phyloP scores from a whole-genome alignment of 768 basidiomycete genomes.

The Calocybe indica region DNA sequence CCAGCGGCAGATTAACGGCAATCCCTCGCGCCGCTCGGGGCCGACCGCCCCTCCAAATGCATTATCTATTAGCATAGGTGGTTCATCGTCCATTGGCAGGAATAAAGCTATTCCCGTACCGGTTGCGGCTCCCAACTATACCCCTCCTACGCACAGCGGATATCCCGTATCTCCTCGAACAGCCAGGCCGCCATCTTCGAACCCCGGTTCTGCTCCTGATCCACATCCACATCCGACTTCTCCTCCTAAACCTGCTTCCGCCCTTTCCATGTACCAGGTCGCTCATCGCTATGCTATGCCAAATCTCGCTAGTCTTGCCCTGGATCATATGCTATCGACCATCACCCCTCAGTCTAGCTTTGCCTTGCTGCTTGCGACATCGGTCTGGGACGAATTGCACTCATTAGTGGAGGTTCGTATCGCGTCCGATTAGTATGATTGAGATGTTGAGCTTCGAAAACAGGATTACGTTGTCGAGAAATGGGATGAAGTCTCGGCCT shows the following conservation, averaged over 20 bases:
- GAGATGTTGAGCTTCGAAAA: conserved; percentile 7
- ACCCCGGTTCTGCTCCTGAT: conserved; percentile 37
- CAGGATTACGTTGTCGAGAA: conserved; percentile 74
- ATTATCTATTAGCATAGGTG: conserved; percentile 13
- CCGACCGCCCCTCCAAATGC: conserved; percentile 18
- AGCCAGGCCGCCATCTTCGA: conserved; percentile 29
- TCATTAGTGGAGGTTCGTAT: conserved; percentile 49
- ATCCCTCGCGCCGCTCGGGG: conserved; percentile 7
- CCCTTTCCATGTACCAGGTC: conserved; percentile 69
- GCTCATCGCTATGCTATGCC: conserved; percentile 73
- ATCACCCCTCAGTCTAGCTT: conserved; percentile 64
- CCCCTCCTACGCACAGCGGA: conserved; percentile 24
- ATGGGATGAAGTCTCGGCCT: conserved; percentile 65
- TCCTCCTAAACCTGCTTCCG: conserved; percentile 59
- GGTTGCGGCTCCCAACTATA: conserved; percentile 24
- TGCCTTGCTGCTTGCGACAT: conserved; percentile 62
- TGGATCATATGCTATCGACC: conserved; percentile 69
- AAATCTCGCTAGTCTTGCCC: conserved; percentile 55
- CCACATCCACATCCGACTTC: conserved; percentile 70
- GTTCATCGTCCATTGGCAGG: conserved; percentile 22
- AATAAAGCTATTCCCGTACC: conserved; percentile 38
- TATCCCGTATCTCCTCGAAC: conserved; percentile 45
- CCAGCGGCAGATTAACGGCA: conserved; percentile 4
- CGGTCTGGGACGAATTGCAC: conserved; percentile 61
- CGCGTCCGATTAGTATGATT: conserved; percentile 7